Conservation (phyloP, 176 grass and related monocot genomes). For the Oryza officinalis region DNA sequence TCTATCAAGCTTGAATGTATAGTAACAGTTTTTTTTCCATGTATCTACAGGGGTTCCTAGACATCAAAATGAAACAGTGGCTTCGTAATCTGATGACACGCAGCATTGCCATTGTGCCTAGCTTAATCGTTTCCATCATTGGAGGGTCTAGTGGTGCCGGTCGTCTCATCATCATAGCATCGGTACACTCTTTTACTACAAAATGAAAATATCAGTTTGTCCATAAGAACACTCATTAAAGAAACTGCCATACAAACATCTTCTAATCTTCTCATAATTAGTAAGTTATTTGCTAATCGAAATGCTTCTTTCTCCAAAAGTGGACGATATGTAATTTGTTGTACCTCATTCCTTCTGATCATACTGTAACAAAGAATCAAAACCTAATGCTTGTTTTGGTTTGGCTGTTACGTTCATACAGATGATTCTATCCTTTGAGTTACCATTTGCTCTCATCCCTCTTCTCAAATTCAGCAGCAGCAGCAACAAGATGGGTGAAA, state of each 20-base stretch:
- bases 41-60: background rate
- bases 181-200: slow-evolving; percentile 34
- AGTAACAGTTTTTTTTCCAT: background rate
- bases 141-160: slow-evolving; percentile 73
- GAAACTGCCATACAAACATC: background rate
- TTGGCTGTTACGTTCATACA: slow-evolving; percentile 21
- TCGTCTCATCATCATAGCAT: slow-evolving; percentile 87
- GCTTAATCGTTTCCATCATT: slow-evolving; percentile 75
- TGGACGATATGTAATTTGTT: background rate
- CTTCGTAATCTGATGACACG: slow-evolving; percentile 72
- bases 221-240: background rate
- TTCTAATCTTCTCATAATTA: background rate
- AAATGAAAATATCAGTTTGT: background rate
- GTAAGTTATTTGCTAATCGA: background rate
- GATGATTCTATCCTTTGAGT: slow-evolving; percentile 92
- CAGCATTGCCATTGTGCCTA: slow-evolving; percentile 71
- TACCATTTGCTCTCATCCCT: slow-evolving; percentile 89
- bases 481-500: slow-evolving; percentile 70
- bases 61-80: background rate
- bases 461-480: slow-evolving; percentile 96
- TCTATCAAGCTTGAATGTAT: background rate
- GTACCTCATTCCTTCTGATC: background rate
- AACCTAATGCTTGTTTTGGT: background rate
- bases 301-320: too few species aligned
- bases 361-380: background rate